Percentiles rank a stretch among this genome's conserved stretches.
Evolutionary conservation across 169 alveolate genomes (phyloP).

Genomic region (Cystoisospora suis): DNA sequence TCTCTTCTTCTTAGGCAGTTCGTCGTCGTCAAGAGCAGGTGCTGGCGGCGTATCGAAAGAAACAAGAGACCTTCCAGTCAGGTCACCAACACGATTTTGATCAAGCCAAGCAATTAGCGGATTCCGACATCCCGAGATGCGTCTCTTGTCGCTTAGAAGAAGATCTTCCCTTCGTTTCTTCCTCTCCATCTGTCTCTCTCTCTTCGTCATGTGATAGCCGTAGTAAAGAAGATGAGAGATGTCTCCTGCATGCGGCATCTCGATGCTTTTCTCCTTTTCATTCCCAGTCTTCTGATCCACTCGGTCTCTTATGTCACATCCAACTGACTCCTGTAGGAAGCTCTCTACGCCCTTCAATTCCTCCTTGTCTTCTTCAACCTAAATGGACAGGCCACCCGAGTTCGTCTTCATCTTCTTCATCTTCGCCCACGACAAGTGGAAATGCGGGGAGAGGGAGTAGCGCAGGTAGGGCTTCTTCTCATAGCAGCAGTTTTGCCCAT

Average conservation of each 20-base stretch:
- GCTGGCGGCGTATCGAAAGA: constrained; percentile 14
- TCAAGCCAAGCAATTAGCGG: constrained; percentile 34
- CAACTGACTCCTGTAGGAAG: constrained; percentile 20
- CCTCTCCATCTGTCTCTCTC: neutral
- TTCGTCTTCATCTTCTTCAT: neutral
- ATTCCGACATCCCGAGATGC: constrained; percentile 32
- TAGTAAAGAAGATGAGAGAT: neutral
- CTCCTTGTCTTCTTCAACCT: constrained; percentile 37
- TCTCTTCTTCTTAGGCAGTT: constrained; percentile 19
- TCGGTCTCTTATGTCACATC: constrained; percentile 46
- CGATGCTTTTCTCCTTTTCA: constrained; percentile 9
- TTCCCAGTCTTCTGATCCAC: neutral
- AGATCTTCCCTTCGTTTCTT: neutral
- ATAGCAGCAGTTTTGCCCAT: constrained; percentile 40
- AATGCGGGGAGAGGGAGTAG: too few species aligned
- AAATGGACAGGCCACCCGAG: neutral
- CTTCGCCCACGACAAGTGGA: too few species aligned
- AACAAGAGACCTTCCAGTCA: constrained; percentile 20
- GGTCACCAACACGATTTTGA: constrained; percentile 15
- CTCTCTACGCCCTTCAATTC: constrained; percentile 33
- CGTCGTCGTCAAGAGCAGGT: constrained; percentile 49
- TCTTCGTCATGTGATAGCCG: neutral
- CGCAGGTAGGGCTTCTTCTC: too few species aligned
- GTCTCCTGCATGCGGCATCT: constrained; percentile 21
- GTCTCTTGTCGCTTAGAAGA: constrained; percentile 51